Conservation (phyloP, 1,139 yeast species). For the Geotrichum klebahnii region DNA sequence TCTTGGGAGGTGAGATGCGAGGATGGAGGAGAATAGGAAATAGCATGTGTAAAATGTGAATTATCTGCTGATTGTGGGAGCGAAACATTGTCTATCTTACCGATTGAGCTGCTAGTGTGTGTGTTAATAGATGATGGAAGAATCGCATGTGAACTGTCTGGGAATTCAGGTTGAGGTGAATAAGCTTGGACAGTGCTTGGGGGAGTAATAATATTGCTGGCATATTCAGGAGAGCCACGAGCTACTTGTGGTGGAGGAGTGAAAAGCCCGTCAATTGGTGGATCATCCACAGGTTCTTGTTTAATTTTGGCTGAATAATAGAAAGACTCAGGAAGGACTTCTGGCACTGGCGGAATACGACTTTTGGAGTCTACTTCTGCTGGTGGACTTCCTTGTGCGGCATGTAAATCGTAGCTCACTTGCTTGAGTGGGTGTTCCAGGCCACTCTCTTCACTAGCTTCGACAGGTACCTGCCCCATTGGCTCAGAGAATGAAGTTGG, state of each 20-base stretch:
- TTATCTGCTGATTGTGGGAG: neutral
- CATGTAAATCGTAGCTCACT: too few relatives aligned
- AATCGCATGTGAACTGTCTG: too few relatives aligned
- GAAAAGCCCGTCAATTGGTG: too few relatives aligned
- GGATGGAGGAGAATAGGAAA: too few relatives aligned
- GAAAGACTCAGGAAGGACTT: neutral
- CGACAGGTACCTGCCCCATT: neutral
- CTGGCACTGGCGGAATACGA: neutral
- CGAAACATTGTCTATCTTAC: neutral
- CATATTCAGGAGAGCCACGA: neutral
- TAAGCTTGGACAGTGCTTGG: neutral
- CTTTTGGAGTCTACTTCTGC: neutral
- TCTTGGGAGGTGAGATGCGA: neutral
- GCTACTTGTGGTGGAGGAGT: too few relatives aligned
- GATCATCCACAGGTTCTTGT: constrained; percentile 7
- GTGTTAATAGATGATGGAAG: neutral
- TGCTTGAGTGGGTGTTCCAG: too few relatives aligned
- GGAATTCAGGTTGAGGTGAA: neutral
- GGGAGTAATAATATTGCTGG: neutral
- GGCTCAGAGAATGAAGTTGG: neutral
- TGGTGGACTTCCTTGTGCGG: neutral
- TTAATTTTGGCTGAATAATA: constrained; percentile 6
- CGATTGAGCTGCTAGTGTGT: neutral
- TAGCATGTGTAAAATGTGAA: too few relatives aligned
- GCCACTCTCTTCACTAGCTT: too few relatives aligned